These are phyloP conservation scores for Fagopyrum homotropicum DNA, from an alignment of 148 eudicot genomes.

Conservation along the genomic window DNA sequence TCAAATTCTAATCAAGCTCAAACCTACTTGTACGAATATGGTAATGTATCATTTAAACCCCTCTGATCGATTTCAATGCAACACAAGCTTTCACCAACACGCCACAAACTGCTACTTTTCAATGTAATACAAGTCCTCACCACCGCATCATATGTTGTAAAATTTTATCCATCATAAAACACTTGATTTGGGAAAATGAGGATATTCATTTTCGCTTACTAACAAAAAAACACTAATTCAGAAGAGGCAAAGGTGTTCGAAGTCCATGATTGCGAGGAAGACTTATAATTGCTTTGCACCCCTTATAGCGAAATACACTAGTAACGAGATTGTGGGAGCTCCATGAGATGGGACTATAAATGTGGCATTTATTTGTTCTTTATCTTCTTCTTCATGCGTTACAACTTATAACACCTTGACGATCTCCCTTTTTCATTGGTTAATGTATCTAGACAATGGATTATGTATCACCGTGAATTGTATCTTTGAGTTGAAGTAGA, in stretches of 20 bases:
- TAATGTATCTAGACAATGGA: background rate
- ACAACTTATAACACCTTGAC: background rate
- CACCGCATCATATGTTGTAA: constrained; percentile 13
- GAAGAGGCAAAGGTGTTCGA: background rate
- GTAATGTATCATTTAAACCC: constrained; percentile 57
- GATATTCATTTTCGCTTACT: constrained; percentile 7
- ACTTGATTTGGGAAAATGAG: constrained; percentile 6
- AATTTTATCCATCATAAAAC: background rate
- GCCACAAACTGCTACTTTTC: constrained; percentile 39
- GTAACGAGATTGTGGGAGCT: background rate
- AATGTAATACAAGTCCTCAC: constrained; percentile 19
- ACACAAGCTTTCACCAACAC: constrained; percentile 71
- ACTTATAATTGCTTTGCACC: background rate
- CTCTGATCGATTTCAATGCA: constrained; percentile 55
- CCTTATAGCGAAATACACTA: constrained; percentile 2
- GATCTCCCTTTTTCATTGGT: background rate
- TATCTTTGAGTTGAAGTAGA: background rate
- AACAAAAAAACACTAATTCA: background rate
- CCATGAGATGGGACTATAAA: background rate
- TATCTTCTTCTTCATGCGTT: background rate
- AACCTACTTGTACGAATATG: constrained; percentile 45
- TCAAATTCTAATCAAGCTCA: constrained; percentile 56
- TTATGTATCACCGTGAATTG: no score
- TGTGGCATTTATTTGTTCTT: background rate
- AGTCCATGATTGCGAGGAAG: background rate